Evolutionary conservation across 75 land plant genomes (phyloP).

Genomic region (Larix kaempferi): DNA sequence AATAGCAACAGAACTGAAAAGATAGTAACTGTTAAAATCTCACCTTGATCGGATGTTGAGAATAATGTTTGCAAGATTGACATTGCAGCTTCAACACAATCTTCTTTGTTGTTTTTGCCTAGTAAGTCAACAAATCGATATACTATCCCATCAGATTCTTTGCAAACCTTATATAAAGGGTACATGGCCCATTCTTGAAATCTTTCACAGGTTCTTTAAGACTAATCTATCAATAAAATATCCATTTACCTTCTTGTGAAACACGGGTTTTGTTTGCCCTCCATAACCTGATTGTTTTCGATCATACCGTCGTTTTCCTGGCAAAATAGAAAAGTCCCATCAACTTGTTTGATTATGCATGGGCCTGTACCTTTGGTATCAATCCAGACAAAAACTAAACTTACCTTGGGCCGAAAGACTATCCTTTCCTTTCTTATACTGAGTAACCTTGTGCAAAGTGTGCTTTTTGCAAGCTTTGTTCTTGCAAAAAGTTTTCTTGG

Average conservation of each 20-base stretch:
- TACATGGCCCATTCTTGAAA: no score
- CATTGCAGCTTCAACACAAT: slow-evolving; percentile 61
- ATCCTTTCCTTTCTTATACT: slow-evolving; percentile 64
- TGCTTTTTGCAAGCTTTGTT: slow-evolving; percentile 57
- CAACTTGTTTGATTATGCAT: no score
- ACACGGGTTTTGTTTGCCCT: slow-evolving; percentile 80
- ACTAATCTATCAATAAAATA: no score
- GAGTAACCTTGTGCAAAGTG: slow-evolving; percentile 60
- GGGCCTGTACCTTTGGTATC: no score
- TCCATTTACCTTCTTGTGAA: slow-evolving; percentile 63
- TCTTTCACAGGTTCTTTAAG: no score
- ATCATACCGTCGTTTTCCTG: slow-evolving; percentile 73
- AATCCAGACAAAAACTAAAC: not conserved
- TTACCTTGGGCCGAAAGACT: slow-evolving; percentile 42
- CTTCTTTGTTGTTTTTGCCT: slow-evolving; percentile 73
- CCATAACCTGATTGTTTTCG: slow-evolving; percentile 81
- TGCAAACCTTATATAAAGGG: no score
- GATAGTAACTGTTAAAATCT: not conserved
- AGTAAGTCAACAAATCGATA: not conserved
- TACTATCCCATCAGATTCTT: no score
- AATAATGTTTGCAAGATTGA: slow-evolving; percentile 56
- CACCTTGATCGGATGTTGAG: slow-evolving; percentile 57
- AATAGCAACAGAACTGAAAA: no score
- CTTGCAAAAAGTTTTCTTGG: slow-evolving; percentile 60
- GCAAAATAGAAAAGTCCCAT: no score